Conservation (phyloP, 1,284 basidiomycete genomes). For the Ustilago nuda region DNA sequence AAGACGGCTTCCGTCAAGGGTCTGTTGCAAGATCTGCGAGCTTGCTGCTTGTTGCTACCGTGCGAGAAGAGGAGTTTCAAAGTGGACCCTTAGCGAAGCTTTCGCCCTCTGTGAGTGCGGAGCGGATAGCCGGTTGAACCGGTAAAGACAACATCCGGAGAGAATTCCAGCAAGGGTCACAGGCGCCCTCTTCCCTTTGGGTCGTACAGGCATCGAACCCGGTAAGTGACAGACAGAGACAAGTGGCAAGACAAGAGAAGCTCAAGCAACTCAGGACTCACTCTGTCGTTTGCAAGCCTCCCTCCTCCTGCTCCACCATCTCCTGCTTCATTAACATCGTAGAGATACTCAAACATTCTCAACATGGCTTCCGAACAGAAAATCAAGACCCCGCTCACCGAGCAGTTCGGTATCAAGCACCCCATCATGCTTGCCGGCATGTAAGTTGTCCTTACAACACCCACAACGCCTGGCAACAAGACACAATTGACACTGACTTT, state of each 20-base stretch:
- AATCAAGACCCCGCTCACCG: constrained; percentile 59
- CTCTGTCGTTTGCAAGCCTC: not conserved
- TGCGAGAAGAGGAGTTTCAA: not conserved
- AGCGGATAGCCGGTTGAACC: not conserved
- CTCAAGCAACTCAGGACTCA: not conserved
- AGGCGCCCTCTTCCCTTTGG: not conserved
- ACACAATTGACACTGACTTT: not conserved
- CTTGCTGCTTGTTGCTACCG: constrained; percentile 7
- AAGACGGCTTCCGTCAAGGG: not conserved
- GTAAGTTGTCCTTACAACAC: constrained; percentile 17
- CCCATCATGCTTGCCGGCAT: constrained; percentile 84
- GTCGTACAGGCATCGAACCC: not conserved
- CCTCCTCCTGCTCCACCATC: not conserved
- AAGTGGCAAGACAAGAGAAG: constrained; percentile 1
- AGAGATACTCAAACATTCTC: not conserved
- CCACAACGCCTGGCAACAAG: not conserved
- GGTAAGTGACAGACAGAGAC: too few species aligned
- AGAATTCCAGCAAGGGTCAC: not conserved
- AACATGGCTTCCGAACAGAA: constrained; percentile 54
- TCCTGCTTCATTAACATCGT: not conserved
- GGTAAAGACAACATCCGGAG: constrained; percentile 8
- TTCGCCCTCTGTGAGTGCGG: too few species aligned
- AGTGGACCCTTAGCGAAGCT: too few species aligned
- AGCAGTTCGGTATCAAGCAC: constrained; percentile 79
- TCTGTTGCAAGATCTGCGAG: constrained; percentile 1